Evolutionary conservation across 1,284 basidiomycete species (phyloP), one percentile per base, ranked within the genome.

Genomic region (Limonomyces culmigenus): DNA sequence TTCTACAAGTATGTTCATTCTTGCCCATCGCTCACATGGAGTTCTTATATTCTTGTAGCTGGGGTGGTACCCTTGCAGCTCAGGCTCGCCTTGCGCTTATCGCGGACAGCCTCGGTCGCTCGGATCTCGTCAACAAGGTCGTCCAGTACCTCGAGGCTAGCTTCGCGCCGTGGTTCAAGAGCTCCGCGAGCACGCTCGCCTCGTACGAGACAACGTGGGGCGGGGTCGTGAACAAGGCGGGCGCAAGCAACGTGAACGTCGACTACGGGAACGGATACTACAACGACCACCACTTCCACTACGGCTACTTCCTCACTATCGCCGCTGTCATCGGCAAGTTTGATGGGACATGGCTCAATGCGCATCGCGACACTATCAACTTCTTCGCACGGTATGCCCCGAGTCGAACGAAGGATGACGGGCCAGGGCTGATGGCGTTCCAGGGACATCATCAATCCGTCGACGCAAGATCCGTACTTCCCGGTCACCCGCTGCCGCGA

Each of bases 121-220:
- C 36, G 19, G 53, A 55, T 37, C 45, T 56, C 33, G 46, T 54
- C 19, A 42, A 43, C 13, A 43, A 45, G 13, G 53, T 54, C 19
- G 30, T 49, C 8, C 40, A 33, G 10, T 53, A 50, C 34, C 39
- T 53, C 6, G 43, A 47, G 39, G 33, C 40, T 5, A 46, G 44
- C 33, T 47, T 45, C 17, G 36, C n/a, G 3, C 50, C 5, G 17
- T 31, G 52, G 52, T 51, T 52, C 36, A 38, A 50, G 18, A 42
- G 50, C 3, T 38, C 41, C 12, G 47, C 47, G 1, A 16, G 45
- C 19, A 47, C 46, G 5, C 38, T 51, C 12, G 48, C 53, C 3
- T 53, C 54, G 1, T 55, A 53, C 37, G 53, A 56, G 37, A 55
- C 52, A n/a, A 51, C 40, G 1, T 56, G 54, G 54, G 54, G 54